phyloP scores from a whole-genome alignment of 768 basidiomycete genomes.

The Xanthoconium purpureum region DNA sequence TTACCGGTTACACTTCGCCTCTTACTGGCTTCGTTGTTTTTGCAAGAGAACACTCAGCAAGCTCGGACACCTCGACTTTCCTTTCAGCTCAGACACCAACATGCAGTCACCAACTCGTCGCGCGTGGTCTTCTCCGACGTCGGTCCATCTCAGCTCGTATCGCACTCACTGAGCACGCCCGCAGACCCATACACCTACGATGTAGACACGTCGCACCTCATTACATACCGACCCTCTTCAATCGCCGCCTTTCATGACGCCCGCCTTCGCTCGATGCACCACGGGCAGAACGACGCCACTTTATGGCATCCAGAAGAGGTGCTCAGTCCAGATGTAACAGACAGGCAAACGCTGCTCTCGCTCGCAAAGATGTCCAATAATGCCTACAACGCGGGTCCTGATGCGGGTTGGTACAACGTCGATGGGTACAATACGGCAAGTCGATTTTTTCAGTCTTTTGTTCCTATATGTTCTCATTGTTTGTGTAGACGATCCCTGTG shows the following conservation, averaged over 20 bases:
- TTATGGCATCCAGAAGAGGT: conserved; percentile 68
- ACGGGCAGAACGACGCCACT: conserved; percentile 38
- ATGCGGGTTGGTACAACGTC: conserved; percentile 70
- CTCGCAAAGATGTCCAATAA: conserved; percentile 91
- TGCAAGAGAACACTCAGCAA: conserved; percentile 24
- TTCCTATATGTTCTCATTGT: not conserved
- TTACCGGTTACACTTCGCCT: conserved; percentile 43
- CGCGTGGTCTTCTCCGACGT: conserved; percentile 60
- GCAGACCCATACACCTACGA: conserved; percentile 37
- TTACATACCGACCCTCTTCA: conserved; percentile 49
- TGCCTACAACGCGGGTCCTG: conserved; percentile 59
- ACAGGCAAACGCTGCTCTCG: conserved; percentile 66
- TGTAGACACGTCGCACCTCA: conserved; percentile 39
- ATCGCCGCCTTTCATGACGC: conserved; percentile 31
- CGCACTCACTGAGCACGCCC: conserved; percentile 22
- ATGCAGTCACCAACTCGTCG: conserved; percentile 53
- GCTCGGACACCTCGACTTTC: conserved; percentile 39
- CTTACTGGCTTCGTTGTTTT: conserved; percentile 42
- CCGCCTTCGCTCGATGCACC: conserved; percentile 37
- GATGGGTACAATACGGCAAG: conserved; percentile 62
- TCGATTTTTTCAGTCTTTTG: not conserved
- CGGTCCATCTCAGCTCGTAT: conserved; percentile 30
- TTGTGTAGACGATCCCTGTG: conserved; percentile 59
- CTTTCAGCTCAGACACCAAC: conserved; percentile 66
- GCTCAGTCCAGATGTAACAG: conserved; percentile 65